A percentile compares a stretch with the other conserved stretches of the same genome.
Conservation (phyloP, 345 rosid genomes). For the Brassica juncea region DNA sequence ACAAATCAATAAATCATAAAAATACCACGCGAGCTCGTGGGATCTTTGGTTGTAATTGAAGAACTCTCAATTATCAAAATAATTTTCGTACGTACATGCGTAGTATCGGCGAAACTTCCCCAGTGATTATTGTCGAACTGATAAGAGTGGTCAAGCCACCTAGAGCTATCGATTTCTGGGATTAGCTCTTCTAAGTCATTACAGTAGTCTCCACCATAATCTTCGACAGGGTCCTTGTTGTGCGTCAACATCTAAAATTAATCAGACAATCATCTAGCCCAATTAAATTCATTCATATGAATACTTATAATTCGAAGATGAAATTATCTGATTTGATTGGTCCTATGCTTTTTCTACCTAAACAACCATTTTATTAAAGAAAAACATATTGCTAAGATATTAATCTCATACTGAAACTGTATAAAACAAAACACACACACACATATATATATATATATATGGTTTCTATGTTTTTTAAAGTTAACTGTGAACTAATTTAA, state of each 20-base stretch:
- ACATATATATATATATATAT: no score
- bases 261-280: background rate
- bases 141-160: conserved; percentile 4
- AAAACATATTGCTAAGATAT: background rate
- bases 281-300: background rate
- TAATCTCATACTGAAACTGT: background rate
- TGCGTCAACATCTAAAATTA: background rate
- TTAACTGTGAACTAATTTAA: background rate
- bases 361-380: background rate
- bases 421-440: background rate
- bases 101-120: conserved; percentile 3
- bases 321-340: background rate
- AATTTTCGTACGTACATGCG: conserved; percentile 12
- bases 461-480: background rate
- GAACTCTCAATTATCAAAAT: background rate
- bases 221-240: conserved; percentile 10
- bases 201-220: conserved; percentile 23
- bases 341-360: background rate
- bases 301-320: background rate
- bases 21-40: background rate
- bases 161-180: conserved; percentile 1
- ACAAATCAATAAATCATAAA: conserved; percentile 1
- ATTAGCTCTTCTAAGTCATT: conserved; percentile 22
- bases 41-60: background rate
- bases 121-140: background rate